These are phyloP conservation scores for Drosera capensis DNA, from an alignment of 148 eudicot genomes.

Conservation along the genomic window DNA sequence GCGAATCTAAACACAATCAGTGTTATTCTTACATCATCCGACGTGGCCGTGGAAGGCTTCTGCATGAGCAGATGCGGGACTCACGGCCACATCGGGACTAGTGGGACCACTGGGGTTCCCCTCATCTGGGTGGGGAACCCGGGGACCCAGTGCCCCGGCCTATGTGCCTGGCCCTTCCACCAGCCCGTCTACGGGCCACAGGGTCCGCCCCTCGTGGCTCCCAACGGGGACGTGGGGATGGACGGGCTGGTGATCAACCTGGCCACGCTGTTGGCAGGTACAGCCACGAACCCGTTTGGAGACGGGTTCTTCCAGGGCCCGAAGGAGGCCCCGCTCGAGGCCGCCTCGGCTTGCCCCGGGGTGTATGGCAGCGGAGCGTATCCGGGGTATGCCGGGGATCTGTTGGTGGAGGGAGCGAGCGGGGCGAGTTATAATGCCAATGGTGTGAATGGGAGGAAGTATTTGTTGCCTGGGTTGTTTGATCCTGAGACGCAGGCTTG, in stretches of 20 bases:
- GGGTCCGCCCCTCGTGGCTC: conserved; percentile 38
- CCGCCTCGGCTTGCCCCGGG: conserved; percentile 44
- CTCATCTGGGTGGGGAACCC: conserved; percentile 21
- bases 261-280: conserved; percentile 45
- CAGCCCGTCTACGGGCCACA: conserved; percentile 69
- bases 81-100: conserved; percentile 17
- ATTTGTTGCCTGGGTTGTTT: conserved; percentile 37
- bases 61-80: conserved; percentile 39
- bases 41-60: conserved; percentile 28
- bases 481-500: no score
- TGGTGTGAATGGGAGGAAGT: conserved; percentile 36
- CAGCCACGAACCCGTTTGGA: conserved; percentile 58
- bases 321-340: conserved; percentile 46
- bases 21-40: conserved; percentile 32
- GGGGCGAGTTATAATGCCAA: conserved; percentile 51
- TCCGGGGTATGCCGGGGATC: conserved; percentile 52
- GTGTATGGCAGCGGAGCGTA: conserved; percentile 48
- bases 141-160: conserved; percentile 50
- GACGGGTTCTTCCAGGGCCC: conserved; percentile 59
- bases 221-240: conserved; percentile 49
- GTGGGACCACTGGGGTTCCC: background rate
- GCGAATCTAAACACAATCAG: conserved; percentile 17
- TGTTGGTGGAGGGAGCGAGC: conserved; percentile 26
- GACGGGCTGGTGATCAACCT: conserved; percentile 58
- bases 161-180: conserved; percentile 69